Conservation (phyloP, 345 rosid genomes). For the Leavenworthia alabamica region DNA sequence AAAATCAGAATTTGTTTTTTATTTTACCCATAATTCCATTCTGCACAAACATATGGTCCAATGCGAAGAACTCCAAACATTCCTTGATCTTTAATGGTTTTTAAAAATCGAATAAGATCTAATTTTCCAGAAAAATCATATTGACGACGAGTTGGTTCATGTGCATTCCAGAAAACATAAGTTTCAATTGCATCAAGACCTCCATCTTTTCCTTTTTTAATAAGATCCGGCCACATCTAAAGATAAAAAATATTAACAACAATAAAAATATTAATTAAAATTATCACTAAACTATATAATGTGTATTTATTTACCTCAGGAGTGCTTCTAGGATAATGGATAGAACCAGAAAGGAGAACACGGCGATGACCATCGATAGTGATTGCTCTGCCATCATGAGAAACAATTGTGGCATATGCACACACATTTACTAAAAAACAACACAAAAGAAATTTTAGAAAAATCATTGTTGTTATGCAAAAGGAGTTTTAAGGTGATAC, state of each 20-base stretch:
- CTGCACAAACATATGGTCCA: constrained; percentile 52
- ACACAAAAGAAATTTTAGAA: neutral
- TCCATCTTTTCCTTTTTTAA: constrained; percentile 44
- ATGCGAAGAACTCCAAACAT: constrained; percentile 42
- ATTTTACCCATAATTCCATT: constrained; percentile 69
- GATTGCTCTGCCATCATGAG: constrained; percentile 38
- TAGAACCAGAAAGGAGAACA: constrained; percentile 39
- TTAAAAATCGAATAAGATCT: constrained; percentile 41
- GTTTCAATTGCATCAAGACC: constrained; percentile 51
- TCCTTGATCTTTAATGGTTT: constrained; percentile 36
- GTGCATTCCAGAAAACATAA: constrained; percentile 50
- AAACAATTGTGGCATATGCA: constrained; percentile 16
- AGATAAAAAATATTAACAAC: neutral
- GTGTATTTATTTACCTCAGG: constrained; percentile 24
- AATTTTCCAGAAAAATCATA: constrained; percentile 40
- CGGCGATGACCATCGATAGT: constrained; percentile 46
- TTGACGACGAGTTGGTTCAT: constrained; percentile 44
- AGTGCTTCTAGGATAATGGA: constrained; percentile 51
- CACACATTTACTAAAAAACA: neutral
- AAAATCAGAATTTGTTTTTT: no score
- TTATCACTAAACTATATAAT: neutral
- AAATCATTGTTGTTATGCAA: constrained; percentile 16
- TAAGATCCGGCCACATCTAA: constrained; percentile 61
- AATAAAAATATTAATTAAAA: neutral
- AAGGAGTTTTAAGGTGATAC: no score